phyloP scores from a whole-genome alignment of 169 alveolate species.

The Toxoplasma gondii region DNA sequence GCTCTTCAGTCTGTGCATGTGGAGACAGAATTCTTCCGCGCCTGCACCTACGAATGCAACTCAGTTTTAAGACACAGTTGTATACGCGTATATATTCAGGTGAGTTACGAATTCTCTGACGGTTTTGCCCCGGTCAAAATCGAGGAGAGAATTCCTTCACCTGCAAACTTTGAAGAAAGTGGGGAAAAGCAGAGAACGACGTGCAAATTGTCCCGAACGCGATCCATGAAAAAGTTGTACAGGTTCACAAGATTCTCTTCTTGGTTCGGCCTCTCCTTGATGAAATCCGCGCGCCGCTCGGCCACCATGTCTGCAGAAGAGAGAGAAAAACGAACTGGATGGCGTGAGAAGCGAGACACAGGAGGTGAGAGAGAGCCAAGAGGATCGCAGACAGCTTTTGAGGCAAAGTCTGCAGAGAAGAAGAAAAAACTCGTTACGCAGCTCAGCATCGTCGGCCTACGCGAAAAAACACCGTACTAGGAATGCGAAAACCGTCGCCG shows the following conservation, averaged over 20 bases:
- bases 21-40: neutral
- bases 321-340: conserved; percentile 45
- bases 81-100: neutral
- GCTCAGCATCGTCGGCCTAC: no score
- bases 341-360: conserved; percentile 56
- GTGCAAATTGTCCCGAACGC: conserved; percentile 95
- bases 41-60: neutral
- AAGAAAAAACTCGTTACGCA: no score
- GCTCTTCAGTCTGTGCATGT: no score
- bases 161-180: conserved; percentile 92
- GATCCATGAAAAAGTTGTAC: conserved; percentile 91
- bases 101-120: no score
- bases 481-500: no score
- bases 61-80: neutral
- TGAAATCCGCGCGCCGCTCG: conserved; percentile 51
- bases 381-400: no score
- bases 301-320: conserved; percentile 46
- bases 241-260: conserved; percentile 66
- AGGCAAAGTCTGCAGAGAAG: no score
- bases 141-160: neutral
- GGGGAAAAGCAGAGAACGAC: conserved; percentile 96
- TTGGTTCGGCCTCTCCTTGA: conserved; percentile 65
- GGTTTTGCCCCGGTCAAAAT: no score
- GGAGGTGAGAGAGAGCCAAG: neutral
- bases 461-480: no score